These are phyloP conservation scores for Arctostaphylos glauca DNA, from an alignment of 148 eudicot genomes.

Conservation along the genomic window DNA sequence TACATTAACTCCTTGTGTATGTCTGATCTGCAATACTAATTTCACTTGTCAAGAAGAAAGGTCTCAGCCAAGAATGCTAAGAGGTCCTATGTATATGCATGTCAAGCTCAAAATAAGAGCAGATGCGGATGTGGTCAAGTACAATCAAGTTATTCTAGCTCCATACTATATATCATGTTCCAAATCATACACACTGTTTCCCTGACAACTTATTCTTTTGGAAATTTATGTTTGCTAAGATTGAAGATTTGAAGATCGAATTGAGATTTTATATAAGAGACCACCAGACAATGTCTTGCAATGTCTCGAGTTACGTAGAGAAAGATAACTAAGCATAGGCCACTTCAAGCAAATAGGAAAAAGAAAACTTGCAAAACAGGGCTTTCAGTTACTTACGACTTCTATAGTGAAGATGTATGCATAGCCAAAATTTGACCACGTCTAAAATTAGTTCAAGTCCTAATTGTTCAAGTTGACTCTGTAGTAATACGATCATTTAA, in stretches of 20 bases:
- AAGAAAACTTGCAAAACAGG: too few relatives aligned
- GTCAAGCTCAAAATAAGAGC: too few relatives aligned
- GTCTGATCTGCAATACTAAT: conserved; percentile 1
- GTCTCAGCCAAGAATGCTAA: not conserved
- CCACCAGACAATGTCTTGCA: too few relatives aligned
- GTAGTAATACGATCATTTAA: too few relatives aligned
- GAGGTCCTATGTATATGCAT: not conserved
- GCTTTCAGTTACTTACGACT: too few relatives aligned
- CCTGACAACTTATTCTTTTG: not conserved
- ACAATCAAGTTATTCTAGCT: not conserved
- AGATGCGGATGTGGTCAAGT: not conserved
- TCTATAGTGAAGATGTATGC: too few relatives aligned
- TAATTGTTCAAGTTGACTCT: too few relatives aligned
- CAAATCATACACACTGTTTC: not conserved
- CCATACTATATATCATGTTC: not conserved
- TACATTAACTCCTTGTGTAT: not conserved
- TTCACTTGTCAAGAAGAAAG: not conserved
- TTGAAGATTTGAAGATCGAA: not conserved
- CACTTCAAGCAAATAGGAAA: too few relatives aligned
- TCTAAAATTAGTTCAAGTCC: too few relatives aligned
- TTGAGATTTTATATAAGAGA: not conserved
- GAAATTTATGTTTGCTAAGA: not conserved
- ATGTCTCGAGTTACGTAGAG: too few relatives aligned
- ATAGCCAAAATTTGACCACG: too few relatives aligned
- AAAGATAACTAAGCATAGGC: too few relatives aligned